A percentile compares a stretch with the other conserved stretches of the same genome.
phyloP scores from a whole-genome alignment of 164 flowering plant species.

The Stephania yunnanensis region DNA sequence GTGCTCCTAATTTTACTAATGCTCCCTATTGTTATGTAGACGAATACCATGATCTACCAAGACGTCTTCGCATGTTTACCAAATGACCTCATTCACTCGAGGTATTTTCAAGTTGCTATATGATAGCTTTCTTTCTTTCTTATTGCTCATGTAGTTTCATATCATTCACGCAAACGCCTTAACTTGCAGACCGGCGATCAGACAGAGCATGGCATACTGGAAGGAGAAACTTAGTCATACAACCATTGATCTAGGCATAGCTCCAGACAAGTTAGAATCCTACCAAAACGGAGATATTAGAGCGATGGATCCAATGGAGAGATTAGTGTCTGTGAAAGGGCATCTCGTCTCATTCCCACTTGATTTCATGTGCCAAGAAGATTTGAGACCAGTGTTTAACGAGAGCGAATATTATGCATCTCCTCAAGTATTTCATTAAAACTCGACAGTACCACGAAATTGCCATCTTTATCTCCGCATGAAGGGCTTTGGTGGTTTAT shows the following conservation, averaged over 20 bases:
- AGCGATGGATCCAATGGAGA: constrained; percentile 59
- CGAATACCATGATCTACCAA: constrained; percentile 78
- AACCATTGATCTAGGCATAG: constrained; percentile 91
- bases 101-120: constrained; percentile 33
- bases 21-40: constrained; percentile 26
- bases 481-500: not conserved
- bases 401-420: constrained; percentile 93
- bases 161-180: not conserved
- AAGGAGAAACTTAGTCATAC: constrained; percentile 80
- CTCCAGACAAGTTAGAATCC: constrained; percentile 62
- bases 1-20: not conserved
- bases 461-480: not conserved
- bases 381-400: constrained; percentile 88
- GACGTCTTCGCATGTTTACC: constrained; percentile 92
- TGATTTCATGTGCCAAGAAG: constrained; percentile 87
- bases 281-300: constrained; percentile 58
- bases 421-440: constrained; percentile 80
- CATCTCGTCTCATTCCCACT: constrained; percentile 89
- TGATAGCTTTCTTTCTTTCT: not conserved
- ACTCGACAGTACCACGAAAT: not conserved
- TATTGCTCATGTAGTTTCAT: not conserved
- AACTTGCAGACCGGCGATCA: constrained; percentile 52
- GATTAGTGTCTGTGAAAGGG: constrained; percentile 64
- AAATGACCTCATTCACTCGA: constrained; percentile 78
- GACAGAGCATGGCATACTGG: constrained; percentile 67